These are phyloP conservation scores for Oryza punctata DNA, from an alignment of 176 grass and related monocot species.

Conservation along the genomic window DNA sequence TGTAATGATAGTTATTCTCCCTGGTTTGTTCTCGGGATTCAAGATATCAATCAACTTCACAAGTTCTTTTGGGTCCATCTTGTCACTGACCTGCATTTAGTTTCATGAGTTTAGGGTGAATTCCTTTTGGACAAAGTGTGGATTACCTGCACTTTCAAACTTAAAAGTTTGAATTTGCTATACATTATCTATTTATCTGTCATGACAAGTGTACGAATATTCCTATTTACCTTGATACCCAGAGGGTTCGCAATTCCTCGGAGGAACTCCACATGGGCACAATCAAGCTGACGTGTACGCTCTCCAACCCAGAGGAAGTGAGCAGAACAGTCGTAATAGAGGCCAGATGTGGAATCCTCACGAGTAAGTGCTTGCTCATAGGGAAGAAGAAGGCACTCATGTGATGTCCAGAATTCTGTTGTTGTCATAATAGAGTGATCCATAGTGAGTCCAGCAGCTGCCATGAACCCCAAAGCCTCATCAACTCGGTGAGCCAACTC, in stretches of 20 bases:
- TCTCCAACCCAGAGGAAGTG: conserved; percentile 94
- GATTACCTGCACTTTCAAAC: conserved; percentile 1
- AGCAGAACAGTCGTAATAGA: conserved; percentile 86
- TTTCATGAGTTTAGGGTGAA: background rate
- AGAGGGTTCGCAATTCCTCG: conserved; percentile 85
- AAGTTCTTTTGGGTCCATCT: conserved; percentile 90
- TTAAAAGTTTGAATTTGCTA: background rate
- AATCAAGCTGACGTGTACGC: conserved; percentile 91
- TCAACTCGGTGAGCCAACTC: conserved; percentile 89
- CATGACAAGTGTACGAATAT: background rate
- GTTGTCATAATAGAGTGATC: conserved; percentile 90
- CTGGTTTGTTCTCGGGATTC: conserved; percentile 80
- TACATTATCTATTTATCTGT: background rate
- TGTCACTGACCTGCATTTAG: conserved; percentile 72
- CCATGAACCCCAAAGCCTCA: conserved; percentile 92
- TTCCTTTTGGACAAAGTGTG: background rate
- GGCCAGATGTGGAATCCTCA: conserved; percentile 81
- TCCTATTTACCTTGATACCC: conserved; percentile 75
- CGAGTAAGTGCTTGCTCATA: conserved; percentile 86
- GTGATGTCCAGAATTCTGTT: conserved; percentile 92
- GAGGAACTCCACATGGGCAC: conserved; percentile 86
- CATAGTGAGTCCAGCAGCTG: conserved; percentile 74
- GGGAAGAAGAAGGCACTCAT: conserved; percentile 91
- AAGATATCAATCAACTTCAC: conserved; percentile 89
- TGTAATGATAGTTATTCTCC: conserved; percentile 80